Percentiles rank a stretch among this genome's conserved stretches.
phyloP scores from a whole-genome alignment of 2,329 filamentous ascomycete species.

The Talaromyces sp. region DNA sequence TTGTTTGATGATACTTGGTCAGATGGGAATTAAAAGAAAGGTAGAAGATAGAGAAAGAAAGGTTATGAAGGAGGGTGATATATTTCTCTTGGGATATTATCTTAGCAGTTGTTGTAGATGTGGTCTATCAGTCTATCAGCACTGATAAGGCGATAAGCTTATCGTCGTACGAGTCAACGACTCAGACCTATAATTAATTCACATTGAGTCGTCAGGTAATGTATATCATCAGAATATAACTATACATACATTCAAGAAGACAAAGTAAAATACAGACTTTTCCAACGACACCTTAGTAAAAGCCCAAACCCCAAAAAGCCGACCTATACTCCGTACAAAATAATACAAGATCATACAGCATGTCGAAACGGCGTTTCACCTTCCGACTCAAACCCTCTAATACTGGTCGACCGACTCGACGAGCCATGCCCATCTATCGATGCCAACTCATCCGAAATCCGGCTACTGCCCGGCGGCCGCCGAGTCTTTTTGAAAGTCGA shows the following conservation, averaged over 20 bases:
- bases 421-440: not conserved
- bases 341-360: not conserved
- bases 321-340: not conserved
- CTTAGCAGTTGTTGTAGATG: too few relatives aligned
- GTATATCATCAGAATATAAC: not conserved
- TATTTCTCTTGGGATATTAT: too few relatives aligned
- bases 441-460: constrained; percentile 13
- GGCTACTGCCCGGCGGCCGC: constrained; percentile 3
- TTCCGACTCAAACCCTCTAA: not conserved
- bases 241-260: not conserved
- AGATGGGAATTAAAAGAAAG: not conserved
- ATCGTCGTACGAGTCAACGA: not conserved
- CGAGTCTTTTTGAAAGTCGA: constrained; percentile 6
- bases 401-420: not conserved
- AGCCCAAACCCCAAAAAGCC: not conserved
- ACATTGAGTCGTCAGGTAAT: not conserved
- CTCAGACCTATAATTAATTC: not conserved
- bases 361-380: not conserved
- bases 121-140: too few relatives aligned
- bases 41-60: too few relatives aligned
- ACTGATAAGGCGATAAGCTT: too few relatives aligned
- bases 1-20: too few relatives aligned
- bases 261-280: not conserved
- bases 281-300: not conserved
- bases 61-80: too few relatives aligned